Evolutionary conservation across 23 red algal genomes (phyloP).

Genomic region (Gracilaria domingensis): DNA sequence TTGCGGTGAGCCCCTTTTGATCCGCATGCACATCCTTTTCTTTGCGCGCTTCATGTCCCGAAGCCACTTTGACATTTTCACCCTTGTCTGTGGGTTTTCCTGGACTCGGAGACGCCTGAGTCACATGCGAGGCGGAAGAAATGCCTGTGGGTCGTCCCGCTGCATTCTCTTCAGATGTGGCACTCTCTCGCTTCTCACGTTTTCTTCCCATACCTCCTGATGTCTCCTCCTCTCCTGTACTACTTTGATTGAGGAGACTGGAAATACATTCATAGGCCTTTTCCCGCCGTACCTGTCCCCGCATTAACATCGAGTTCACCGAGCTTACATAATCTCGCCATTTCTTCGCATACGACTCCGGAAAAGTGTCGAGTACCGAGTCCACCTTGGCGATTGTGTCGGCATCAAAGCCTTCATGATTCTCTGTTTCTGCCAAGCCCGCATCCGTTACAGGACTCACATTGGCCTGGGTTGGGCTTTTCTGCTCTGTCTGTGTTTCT

Average conservation of each 20-base stretch:
- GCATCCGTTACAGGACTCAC: slow-evolving; percentile 36
- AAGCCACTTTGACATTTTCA: neutral
- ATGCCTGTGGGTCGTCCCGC: neutral
- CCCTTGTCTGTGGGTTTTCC: neutral
- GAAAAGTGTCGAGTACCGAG: slow-evolving; percentile 42
- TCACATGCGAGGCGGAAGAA: neutral
- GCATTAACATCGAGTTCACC: slow-evolving; percentile 32
- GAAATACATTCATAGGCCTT: slow-evolving; percentile 58
- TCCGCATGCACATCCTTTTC: neutral
- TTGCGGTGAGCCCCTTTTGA: neutral
- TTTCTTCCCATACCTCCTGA: neutral
- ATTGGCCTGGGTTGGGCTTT: slow-evolving; percentile 25
- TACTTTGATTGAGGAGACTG: slow-evolving; percentile 11
- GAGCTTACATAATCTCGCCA: slow-evolving; percentile 66
- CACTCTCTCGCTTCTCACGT: slow-evolving; percentile 2
- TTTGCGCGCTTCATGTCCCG: neutral
- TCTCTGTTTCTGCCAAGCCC: slow-evolving; percentile 19
- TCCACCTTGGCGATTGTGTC: slow-evolving; percentile 43
- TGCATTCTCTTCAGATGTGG: neutral
- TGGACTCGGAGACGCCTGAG: neutral
- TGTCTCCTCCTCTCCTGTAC: neutral
- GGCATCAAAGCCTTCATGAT: slow-evolving; percentile 47
- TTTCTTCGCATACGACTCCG: slow-evolving; percentile 43
- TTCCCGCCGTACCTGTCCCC: slow-evolving; percentile 45
- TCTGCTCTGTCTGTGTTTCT: neutral